Conservation (phyloP, 1,284 basidiomycete species). For the Mycena citricolor region DNA sequence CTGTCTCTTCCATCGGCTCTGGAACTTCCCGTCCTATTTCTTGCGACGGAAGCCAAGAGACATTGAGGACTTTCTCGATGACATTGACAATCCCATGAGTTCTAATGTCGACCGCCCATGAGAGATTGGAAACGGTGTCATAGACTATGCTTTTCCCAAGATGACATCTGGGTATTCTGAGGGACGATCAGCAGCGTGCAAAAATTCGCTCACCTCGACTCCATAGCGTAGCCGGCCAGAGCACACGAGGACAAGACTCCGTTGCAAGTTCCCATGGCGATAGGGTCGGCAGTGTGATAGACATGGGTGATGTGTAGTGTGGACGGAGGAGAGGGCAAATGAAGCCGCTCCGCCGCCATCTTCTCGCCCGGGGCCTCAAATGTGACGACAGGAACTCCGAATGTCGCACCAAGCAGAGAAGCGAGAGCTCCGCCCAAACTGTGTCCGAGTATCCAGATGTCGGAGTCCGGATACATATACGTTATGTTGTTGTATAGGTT, state of each 20-base stretch:
- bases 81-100: conserved; percentile 83
- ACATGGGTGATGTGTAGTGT: conserved; percentile 78
- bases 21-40: conserved; percentile 64
- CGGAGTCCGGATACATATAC: conserved; percentile 89
- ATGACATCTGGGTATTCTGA: conserved; percentile 61
- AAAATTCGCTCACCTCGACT: conserved; percentile 52
- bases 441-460: conserved; percentile 93
- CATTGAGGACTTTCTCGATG: conserved; percentile 72
- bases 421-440: conserved; percentile 85
- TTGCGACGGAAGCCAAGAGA: conserved; percentile 72
- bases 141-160: conserved; percentile 84
- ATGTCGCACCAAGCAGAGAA: conserved; percentile 86
- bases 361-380: conserved; percentile 93
- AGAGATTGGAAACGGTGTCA: conserved; percentile 84
- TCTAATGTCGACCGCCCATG: conserved; percentile 82
- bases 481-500: conserved; percentile 94
- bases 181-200: conserved; percentile 17
- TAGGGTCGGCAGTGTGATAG: conserved; percentile 86
- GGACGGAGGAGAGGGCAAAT: conserved; percentile 81
- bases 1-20: conserved; percentile 45
- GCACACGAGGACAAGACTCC: conserved; percentile 74
- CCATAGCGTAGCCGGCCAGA: conserved; percentile 77
- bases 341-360: conserved; percentile 82
- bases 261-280: conserved; percentile 82
- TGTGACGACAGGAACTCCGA: conserved; percentile 87